Percentiles rank a stretch among this genome's conserved stretches.
These are phyloP conservation scores for Tuber melanosporum DNA, from an alignment of 495 filamentous ascomycete species.

Conservation along the genomic window DNA sequence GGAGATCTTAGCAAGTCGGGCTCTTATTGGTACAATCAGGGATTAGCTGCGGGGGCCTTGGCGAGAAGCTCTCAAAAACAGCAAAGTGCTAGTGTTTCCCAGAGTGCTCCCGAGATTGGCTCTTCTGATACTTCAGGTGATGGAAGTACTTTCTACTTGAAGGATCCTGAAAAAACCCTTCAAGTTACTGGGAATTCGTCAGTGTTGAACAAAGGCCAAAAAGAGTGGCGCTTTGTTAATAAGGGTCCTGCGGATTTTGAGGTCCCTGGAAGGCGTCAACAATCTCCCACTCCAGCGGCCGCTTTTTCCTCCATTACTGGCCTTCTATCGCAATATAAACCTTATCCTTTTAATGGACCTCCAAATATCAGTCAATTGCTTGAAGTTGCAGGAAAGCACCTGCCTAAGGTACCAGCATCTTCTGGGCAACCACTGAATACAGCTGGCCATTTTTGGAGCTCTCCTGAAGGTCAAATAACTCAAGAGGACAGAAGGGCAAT, in stretches of 20 bases:
- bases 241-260: background rate
- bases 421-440: too few relatives aligned
- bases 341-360: too few relatives aligned
- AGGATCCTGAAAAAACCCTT: background rate
- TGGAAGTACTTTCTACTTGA: background rate
- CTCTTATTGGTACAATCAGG: background rate
- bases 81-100: background rate
- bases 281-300: too few relatives aligned
- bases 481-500: too few relatives aligned
- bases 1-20: background rate
- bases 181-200: background rate
- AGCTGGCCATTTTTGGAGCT: too few relatives aligned
- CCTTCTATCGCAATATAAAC: too few relatives aligned
- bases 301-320: too few relatives aligned
- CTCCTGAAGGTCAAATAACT: too few relatives aligned
- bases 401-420: too few relatives aligned
- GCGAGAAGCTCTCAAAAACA: background rate
- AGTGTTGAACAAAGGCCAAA: background rate
- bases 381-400: too few relatives aligned
- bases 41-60: too few relatives aligned
- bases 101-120: background rate
- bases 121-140: background rate
- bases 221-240: background rate
- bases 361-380: too few relatives aligned
- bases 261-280: background rate